phyloP scores from a whole-genome alignment of 2,329 filamentous ascomycete species.

The Penicillium sp. region DNA sequence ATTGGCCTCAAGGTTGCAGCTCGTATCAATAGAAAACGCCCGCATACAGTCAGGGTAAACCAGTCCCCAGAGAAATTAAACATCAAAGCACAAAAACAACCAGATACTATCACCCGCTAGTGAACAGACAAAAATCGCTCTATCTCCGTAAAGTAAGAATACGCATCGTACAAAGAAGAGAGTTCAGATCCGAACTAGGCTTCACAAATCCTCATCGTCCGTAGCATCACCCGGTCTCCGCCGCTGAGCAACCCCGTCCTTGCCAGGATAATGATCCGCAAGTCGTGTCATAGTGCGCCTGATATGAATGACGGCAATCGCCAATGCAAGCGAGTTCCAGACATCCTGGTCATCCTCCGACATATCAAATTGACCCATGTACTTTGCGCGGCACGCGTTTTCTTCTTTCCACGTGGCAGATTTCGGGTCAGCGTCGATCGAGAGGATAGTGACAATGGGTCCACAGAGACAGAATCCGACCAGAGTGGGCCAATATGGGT shows the following conservation, averaged over 20 bases:
- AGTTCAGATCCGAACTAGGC: neutral
- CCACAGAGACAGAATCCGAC: constrained; percentile 58
- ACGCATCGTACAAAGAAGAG: neutral
- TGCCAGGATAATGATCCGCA: constrained; percentile 31
- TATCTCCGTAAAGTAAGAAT: neutral
- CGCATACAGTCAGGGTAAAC: neutral
- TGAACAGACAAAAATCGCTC: neutral
- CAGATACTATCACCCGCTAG: neutral
- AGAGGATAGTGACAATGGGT: constrained; percentile 55
- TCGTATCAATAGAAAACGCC: neutral
- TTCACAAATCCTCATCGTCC: constrained; percentile 13
- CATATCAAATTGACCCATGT: constrained; percentile 57
- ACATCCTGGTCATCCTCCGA: constrained; percentile 57
- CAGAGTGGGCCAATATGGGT: constrained; percentile 48
- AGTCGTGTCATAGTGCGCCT: constrained; percentile 53
- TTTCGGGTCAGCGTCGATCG: constrained; percentile 47
- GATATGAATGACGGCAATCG: constrained; percentile 57
- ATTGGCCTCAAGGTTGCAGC: neutral
- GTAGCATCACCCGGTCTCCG: neutral
- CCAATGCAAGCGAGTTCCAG: constrained; percentile 61
- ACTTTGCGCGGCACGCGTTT: constrained; percentile 30
- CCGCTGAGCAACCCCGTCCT: neutral
- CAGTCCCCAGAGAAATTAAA: neutral
- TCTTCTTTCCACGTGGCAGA: constrained; percentile 17
- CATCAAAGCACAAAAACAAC: neutral